phyloP scores from a whole-genome alignment of 805 yeast species.

The Kuraishia cidri region DNA sequence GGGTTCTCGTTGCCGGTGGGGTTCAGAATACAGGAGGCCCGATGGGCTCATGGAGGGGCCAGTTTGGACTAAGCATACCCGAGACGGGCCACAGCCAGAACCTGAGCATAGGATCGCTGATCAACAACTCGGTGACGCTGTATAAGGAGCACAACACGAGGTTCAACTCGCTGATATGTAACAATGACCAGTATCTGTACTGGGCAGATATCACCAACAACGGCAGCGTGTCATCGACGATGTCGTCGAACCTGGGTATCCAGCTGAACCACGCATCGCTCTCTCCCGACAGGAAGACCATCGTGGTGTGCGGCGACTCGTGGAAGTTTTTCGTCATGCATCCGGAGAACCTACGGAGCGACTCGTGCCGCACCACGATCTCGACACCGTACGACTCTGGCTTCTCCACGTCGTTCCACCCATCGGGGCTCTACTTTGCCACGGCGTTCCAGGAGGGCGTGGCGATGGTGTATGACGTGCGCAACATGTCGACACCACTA shows the following conservation, averaged over 20 bases:
- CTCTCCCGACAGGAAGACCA: constrained; percentile 51
- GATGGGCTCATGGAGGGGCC: constrained; percentile 45
- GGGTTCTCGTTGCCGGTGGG: constrained; percentile 40
- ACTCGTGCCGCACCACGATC: constrained; percentile 18
- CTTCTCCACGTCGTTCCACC: constrained; percentile 71
- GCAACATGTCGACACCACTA: constrained; percentile 49
- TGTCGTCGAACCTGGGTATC: constrained; percentile 41
- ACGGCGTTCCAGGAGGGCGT: constrained; percentile 83
- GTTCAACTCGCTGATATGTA: constrained; percentile 62
- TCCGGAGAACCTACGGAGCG: constrained; percentile 19
- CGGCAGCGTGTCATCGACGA: constrained; percentile 28
- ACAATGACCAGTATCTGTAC: constrained; percentile 73
- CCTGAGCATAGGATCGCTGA: constrained; percentile 65
- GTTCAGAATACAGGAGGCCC: constrained; percentile 11
- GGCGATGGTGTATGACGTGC: constrained; percentile 65
- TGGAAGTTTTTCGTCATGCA: constrained; percentile 52
- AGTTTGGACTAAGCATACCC: constrained; percentile 48
- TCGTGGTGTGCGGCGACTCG: constrained; percentile 74
- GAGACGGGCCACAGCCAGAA: constrained; percentile 37
- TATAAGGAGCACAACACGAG: constrained; percentile 31
- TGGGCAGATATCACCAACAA: constrained; percentile 46
- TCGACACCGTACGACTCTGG: constrained; percentile 67
- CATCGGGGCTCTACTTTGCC: constrained; percentile 68
- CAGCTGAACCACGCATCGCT: constrained; percentile 70
- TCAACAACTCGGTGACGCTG: constrained; percentile 70